Evolutionary conservation across 2,329 filamentous ascomycete species (phyloP).

Genomic region (Cladophialophora psammophila): DNA sequence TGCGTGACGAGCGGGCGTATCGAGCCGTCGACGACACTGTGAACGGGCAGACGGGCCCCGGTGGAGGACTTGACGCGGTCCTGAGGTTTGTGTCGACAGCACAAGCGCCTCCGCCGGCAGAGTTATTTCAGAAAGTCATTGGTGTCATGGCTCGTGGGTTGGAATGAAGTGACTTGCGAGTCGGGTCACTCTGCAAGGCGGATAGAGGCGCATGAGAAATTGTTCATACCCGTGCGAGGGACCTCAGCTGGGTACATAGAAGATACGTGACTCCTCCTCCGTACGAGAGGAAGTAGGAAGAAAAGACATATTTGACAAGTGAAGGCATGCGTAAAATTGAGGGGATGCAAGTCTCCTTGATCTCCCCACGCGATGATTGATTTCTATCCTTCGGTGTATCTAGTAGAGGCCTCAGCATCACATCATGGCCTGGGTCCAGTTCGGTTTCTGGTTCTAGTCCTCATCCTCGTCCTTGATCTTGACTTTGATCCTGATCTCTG

Average conservation of each 20-base stretch:
- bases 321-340: no score
- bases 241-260: neutral
- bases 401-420: no score
- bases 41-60: neutral
- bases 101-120: conserved; percentile 29
- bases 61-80: conserved; percentile 25
- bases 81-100: conserved; percentile 32
- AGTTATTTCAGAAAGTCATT: conserved; percentile 38
- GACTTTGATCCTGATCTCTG: no score
- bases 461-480: no score
- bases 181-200: neutral
- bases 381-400: no score
- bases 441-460: no score
- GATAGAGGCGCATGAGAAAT: neutral
- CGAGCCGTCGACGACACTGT: conserved; percentile 13
- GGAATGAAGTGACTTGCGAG: neutral
- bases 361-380: no score
- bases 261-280: no score
- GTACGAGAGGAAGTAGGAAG: no score
- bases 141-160: conserved; percentile 12
- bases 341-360: no score
- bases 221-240: neutral
- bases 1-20: neutral
- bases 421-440: no score
- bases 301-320: no score